Percentiles rank a stretch among this genome's conserved stretches.
Conservation (phyloP, 2,329 filamentous ascomycete species). For the Blastomyces gilchristii region DNA sequence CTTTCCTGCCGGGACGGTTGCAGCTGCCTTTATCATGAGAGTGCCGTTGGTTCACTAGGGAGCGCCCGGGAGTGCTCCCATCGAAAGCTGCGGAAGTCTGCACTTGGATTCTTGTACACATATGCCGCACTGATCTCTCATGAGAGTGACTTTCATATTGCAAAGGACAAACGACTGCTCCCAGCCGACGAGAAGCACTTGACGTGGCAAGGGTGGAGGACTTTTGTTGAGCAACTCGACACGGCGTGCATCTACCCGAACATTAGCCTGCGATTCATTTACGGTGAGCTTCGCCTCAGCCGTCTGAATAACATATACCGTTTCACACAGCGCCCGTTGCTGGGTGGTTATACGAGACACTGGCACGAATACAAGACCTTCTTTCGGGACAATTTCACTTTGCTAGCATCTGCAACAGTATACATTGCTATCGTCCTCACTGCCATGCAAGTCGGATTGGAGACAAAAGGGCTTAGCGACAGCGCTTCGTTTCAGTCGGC, state of each 20-base stretch:
- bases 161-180: neutral
- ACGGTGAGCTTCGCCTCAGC: constrained; percentile 3
- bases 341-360: neutral
- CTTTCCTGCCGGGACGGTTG: neutral
- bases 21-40: neutral
- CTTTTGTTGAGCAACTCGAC: constrained; percentile 4
- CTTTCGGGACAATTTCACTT: neutral
- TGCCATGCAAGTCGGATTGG: constrained; percentile 1
- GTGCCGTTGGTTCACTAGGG: neutral
- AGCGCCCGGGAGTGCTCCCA: neutral
- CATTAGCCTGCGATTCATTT: neutral
- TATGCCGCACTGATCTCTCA: constrained; percentile 1
- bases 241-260: constrained; percentile 1
- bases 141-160: constrained; percentile 1
- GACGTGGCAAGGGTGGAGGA: constrained; percentile 2
- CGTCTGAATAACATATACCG: neutral
- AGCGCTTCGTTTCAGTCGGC: neutral
- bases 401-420: neutral
- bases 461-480: neutral
- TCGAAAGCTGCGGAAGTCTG: neutral
- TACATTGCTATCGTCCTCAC: neutral
- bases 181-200: neutral
- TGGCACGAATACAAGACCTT: neutral
- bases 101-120: neutral
- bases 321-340: neutral